A percentile compares a stretch with the other conserved stretches of the same genome.
Evolutionary conservation across 73 alveolate genomes (phyloP).

Genomic region (Symbiodinium natans): DNA sequence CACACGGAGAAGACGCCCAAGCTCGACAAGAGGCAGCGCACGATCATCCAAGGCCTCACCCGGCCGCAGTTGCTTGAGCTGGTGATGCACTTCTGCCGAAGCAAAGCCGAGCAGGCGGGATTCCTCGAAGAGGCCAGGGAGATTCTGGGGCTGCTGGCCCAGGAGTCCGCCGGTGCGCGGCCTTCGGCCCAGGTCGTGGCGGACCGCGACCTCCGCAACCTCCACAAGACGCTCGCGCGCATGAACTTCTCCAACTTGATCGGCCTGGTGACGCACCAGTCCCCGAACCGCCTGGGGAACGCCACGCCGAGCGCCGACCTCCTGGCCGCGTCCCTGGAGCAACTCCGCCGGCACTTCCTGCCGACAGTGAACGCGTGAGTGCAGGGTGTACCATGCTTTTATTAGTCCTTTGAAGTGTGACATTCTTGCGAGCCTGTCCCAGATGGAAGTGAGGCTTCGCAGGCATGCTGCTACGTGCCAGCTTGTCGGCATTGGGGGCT

Average conservation of each 20-base stretch:
- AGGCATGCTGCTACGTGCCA: too few relatives aligned
- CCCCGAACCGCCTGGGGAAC: background rate
- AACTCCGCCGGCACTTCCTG: slow-evolving; percentile 9
- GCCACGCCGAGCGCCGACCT: slow-evolving; percentile 47
- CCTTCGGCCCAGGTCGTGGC: slow-evolving; percentile 38
- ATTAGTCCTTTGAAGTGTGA: too few relatives aligned
- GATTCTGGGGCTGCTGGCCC: slow-evolving; percentile 37
- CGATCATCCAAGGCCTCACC: slow-evolving; percentile 27
- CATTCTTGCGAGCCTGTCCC: background rate
- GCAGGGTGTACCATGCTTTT: too few relatives aligned
- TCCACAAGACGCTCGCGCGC: background rate
- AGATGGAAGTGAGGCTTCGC: too few relatives aligned
- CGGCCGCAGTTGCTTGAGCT: background rate
- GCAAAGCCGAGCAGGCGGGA: slow-evolving; percentile 16
- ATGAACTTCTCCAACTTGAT: slow-evolving; percentile 20
- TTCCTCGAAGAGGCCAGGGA: slow-evolving; percentile 28
- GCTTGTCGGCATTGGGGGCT: too few relatives aligned
- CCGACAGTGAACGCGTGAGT: too few relatives aligned
- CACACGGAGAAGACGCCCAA: slow-evolving; percentile 2
- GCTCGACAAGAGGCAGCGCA: slow-evolving; percentile 40
- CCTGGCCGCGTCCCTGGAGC: slow-evolving; percentile 22
- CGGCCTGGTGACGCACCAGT: slow-evolving; percentile 23
- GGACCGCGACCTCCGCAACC: slow-evolving; percentile 47
- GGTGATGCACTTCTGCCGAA: background rate
- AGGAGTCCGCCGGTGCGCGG: slow-evolving; percentile 49